Conservation (phyloP, 2,329 filamentous ascomycete species). For the Myriosclerotinia curreyana region DNA sequence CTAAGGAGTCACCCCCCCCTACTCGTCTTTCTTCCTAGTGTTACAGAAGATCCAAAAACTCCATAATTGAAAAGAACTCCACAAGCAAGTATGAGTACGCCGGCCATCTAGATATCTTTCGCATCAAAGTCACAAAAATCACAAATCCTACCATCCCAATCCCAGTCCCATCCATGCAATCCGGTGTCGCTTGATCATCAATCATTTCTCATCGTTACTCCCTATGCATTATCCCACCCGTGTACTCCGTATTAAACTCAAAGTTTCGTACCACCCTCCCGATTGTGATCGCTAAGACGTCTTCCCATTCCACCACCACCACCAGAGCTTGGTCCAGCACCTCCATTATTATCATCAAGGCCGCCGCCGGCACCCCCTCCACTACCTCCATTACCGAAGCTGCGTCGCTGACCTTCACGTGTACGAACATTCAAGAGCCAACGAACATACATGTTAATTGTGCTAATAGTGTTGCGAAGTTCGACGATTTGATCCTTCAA, state of each 20-base stretch:
- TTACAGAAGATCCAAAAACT: constrained; percentile 10
- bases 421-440: constrained; percentile 40
- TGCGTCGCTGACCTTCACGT: constrained; percentile 34
- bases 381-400: background rate
- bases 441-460: constrained; percentile 40
- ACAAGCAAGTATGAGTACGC: constrained; percentile 10
- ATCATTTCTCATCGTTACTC: constrained; percentile 11
- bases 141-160: constrained; percentile 6
- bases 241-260: background rate
- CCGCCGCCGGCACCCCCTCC: background rate
- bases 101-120: constrained; percentile 9
- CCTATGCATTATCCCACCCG: constrained; percentile 6
- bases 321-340: constrained; percentile 12
- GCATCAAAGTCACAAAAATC: constrained; percentile 10
- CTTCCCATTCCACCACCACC: constrained; percentile 11
- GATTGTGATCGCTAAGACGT: constrained; percentile 13
- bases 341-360: constrained; percentile 11
- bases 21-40: too few species aligned
- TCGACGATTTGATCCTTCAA: constrained; percentile 63
- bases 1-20: too few species aligned
- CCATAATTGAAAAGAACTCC: background rate
- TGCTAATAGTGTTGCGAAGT: constrained; percentile 38
- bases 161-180: constrained; percentile 3
- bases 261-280: constrained; percentile 15
- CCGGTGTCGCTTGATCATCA: constrained; percentile 7